Evolutionary conservation across 768 basidiomycete genomes (phyloP), one percentile per base, ranked within the genome.

Genomic region (Amanita molliuscula): DNA sequence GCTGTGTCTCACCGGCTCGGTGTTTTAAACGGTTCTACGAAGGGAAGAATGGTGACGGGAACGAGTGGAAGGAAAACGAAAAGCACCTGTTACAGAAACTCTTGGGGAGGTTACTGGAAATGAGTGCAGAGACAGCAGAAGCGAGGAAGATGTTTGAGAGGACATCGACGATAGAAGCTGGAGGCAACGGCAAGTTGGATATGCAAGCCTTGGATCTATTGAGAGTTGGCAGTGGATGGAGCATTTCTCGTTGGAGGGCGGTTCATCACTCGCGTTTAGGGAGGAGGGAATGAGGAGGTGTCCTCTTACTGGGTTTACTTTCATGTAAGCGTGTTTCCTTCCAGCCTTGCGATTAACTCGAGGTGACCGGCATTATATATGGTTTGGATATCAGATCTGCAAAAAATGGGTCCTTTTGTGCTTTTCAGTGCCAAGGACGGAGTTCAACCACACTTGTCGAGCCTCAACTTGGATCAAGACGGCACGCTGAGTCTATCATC

Each of bases 141-240:
- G 78, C 78, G n/a, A 67, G 83, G 41, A 58, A 60, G 9, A 74
- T 91, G 34, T 80, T 92, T 48, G 78, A 82, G 55, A 70, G 67
- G 23, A 72, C 73, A 0, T 68, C 82, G 41, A 71, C 61, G 38
- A 63, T 66, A 2, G 68, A 77, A 45, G 68, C 67, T 4, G 67
- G 62, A 35, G 67, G 64, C 1, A 71, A 77, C 47, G 69, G 66
- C 0, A 37, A 26, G n/a, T 61, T 88, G 21, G 79, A 88, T 53
- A 59, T 65, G 5, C 84, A 86, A 42, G 71, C 86, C 31, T 61
- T 90, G 40, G 87, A 88, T 38, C 64, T 88, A 23, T 71, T 91
- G 47, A 77, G 84, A 6, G 72, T 75, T 41, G 80, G 78, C 2
- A 79, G 29, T 91, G 88, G 89, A 79, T 84, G 0, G 77, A 81